phyloP scores from a whole-genome alignment of 371 early-diverging fungal species.

The Circinella umbellata region DNA sequence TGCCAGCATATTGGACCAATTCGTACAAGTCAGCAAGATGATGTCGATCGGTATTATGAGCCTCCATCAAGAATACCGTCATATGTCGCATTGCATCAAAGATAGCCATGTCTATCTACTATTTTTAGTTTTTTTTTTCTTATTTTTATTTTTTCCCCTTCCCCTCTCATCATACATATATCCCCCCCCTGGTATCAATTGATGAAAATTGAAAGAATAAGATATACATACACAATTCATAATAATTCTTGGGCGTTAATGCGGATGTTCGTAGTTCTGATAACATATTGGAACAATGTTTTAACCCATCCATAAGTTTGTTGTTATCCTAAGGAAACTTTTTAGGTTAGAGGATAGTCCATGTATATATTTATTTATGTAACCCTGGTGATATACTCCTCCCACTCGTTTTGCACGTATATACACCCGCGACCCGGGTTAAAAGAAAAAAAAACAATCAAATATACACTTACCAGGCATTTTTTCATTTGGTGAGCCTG shows the following conservation, averaged over 20 bases:
- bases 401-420: too few relatives aligned
- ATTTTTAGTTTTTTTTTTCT: background rate
- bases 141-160: background rate
- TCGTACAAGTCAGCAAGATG: conserved; percentile 96
- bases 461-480: conserved; percentile 69
- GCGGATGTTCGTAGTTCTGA: conserved; percentile 92
- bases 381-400: too few relatives aligned
- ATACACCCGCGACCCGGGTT: background rate
- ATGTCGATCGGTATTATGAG: conserved; percentile 83
- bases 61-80: conserved; percentile 83
- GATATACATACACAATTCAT: conserved; percentile 86
- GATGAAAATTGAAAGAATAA: background rate
- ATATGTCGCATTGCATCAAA: conserved; percentile 94
- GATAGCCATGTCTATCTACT: conserved; percentile 84
- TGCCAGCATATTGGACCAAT: conserved; percentile 96
- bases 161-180: background rate
- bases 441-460: background rate
- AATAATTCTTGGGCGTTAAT: conserved; percentile 95
- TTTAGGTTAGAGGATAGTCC: background rate
- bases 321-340: conserved; percentile 69
- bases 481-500: conserved; percentile 91
- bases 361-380: too few relatives aligned
- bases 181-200: background rate
- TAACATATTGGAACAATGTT: conserved; percentile 96
- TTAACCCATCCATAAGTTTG: conserved; percentile 93